phyloP scores from a whole-genome alignment of 345 rosid species.

The Eucalyptus regnans region DNA sequence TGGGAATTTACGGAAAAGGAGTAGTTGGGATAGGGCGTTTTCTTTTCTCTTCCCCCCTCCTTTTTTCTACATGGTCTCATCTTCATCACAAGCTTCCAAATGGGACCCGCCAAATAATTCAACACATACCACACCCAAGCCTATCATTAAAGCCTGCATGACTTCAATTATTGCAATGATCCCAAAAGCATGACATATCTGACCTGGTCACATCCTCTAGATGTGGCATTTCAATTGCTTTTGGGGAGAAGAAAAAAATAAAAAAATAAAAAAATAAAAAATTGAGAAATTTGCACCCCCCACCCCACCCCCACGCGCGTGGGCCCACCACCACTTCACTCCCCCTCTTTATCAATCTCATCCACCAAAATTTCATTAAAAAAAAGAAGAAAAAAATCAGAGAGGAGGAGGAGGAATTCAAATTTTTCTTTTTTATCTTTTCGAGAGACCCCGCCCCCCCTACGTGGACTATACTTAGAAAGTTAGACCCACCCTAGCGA shows the following conservation, averaged over 20 bases:
- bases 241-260: neutral
- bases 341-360: neutral
- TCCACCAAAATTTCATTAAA: neutral
- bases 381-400: neutral
- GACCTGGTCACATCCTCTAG: conserved; percentile 37
- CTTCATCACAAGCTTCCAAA: neutral
- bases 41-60: neutral
- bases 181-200: conserved; percentile 92
- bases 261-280: neutral
- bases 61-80: neutral
- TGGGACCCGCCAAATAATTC: neutral
- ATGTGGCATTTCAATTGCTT: neutral
- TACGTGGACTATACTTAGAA: neutral
- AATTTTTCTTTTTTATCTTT: neutral
- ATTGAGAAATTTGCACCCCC: neutral
- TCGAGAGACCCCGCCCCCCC: neutral
- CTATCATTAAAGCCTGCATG: conserved; percentile 76
- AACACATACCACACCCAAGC: neutral
- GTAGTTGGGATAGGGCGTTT: neutral
- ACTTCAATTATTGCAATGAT: conserved; percentile 93
- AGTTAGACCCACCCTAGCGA: neutral
- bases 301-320: conserved; percentile 21
- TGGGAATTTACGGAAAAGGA: neutral
- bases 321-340: conserved; percentile 2
- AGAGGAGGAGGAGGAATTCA: neutral